phyloP scores from a whole-genome alignment of 192 early-diverging fungal species.

The Coemansia reversa region DNA sequence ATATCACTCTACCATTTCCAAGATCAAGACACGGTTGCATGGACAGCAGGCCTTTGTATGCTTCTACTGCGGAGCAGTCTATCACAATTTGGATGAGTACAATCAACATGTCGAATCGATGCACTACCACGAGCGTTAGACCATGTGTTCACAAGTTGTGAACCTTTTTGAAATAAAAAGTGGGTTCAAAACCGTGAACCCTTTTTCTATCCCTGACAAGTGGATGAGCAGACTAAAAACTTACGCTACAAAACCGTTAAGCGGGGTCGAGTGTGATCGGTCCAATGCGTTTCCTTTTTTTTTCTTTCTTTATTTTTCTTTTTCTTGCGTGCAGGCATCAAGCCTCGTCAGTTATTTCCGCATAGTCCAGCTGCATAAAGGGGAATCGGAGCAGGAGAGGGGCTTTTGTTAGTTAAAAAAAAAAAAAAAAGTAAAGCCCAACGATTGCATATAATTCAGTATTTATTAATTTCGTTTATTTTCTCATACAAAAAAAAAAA shows the following conservation, averaged over 20 bases:
- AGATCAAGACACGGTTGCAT: constrained; percentile 27
- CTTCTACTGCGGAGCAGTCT: constrained; percentile 53
- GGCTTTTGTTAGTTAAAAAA: too few relatives aligned
- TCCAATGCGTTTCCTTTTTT: constrained; percentile 3
- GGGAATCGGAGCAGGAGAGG: too few relatives aligned
- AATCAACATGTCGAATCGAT: constrained; percentile 46
- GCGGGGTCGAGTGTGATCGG: not conserved
- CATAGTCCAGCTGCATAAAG: not conserved
- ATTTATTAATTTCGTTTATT: too few relatives aligned
- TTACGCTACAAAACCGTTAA: too few relatives aligned
- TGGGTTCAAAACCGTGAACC: too few relatives aligned
- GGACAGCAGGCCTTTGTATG: constrained; percentile 49
- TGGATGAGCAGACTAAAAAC: too few relatives aligned
- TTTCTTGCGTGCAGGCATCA: not conserved
- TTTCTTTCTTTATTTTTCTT: constrained; percentile 9
- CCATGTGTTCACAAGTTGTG: not conserved
- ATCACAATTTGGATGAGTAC: constrained; percentile 45
- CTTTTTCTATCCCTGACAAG: too few relatives aligned
- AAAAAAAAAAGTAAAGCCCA: too few relatives aligned
- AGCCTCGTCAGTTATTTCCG: not conserved
- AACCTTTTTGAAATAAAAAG: not conserved
- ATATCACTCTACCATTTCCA: constrained; percentile 18
- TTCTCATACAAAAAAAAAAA: too few relatives aligned
- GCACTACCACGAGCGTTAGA: constrained; percentile 51
- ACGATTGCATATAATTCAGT: too few relatives aligned